Conservation (phyloP, 2,329 filamentous ascomycete species). For the Verticillium zaregamsianum region DNA sequence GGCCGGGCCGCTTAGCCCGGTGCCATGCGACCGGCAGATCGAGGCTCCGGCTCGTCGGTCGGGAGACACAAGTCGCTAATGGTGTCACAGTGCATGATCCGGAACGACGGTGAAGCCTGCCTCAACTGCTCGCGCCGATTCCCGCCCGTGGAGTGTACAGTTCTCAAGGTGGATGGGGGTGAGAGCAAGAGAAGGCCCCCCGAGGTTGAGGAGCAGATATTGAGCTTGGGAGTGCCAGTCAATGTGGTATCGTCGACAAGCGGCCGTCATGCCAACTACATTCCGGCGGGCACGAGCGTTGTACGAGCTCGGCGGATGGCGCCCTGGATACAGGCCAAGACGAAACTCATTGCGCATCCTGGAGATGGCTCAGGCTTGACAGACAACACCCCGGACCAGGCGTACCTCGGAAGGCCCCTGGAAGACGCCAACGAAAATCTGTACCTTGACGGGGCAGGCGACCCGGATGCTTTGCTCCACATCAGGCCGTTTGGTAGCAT, state of each 20-base stretch:
- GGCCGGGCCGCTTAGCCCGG: not conserved
- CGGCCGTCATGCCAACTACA: not conserved
- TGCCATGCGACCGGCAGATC: not conserved
- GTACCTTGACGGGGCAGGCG: slow-evolving; percentile 15
- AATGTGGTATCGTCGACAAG: not conserved
- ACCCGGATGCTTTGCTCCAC: slow-evolving; percentile 8
- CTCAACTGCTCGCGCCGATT: slow-evolving; percentile 14
- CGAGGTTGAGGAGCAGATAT: slow-evolving; percentile 7
- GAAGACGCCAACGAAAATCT: slow-evolving; percentile 3
- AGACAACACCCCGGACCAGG: not conserved
- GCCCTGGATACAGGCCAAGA: not conserved
- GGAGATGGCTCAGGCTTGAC: not conserved
- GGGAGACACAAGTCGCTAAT: not conserved
- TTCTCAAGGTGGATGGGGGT: slow-evolving; percentile 3
- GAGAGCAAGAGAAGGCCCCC: not conserved
- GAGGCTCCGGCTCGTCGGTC: not conserved
- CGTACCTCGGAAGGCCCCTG: not conserved
- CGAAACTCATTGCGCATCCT: not conserved
- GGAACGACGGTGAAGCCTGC: slow-evolving; percentile 5
- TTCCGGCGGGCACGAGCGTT: not conserved
- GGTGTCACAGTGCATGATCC: slow-evolving; percentile 12
- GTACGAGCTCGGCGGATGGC: not conserved
- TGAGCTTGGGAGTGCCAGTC: slow-evolving; percentile 8
- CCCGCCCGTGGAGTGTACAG: slow-evolving; percentile 12
- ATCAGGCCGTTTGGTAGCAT: slow-evolving; percentile 16